phyloP scores from a whole-genome alignment of 345 rosid genomes.

The Euphorbia lathyris region DNA sequence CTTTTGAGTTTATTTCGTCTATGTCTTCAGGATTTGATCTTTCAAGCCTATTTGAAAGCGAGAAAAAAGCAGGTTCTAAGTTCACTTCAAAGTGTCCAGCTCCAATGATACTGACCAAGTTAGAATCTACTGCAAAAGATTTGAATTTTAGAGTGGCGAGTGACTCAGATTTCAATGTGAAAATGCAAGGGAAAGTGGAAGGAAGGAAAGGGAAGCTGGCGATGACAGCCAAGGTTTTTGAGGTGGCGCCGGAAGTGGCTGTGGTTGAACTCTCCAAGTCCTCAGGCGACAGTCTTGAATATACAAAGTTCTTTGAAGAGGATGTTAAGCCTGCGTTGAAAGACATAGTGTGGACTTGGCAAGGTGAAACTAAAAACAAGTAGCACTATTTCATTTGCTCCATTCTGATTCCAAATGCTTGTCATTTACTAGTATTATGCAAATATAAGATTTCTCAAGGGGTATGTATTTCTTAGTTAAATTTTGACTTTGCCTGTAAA shows the following conservation, averaged over 20 bases:
- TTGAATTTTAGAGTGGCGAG: slow-evolving; percentile 14
- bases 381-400: too few species aligned
- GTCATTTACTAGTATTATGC: too few species aligned
- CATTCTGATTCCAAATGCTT: too few species aligned
- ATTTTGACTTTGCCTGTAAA: too few species aligned
- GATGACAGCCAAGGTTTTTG: slow-evolving; percentile 24
- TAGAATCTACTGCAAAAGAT: slow-evolving; percentile 18
- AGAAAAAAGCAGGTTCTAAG: slow-evolving; percentile 24
- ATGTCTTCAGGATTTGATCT: slow-evolving; percentile 27
- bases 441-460: too few species aligned
- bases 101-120: slow-evolving; percentile 10
- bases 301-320: slow-evolving; percentile 38
- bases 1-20: slow-evolving; percentile 21
- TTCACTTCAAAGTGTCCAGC: slow-evolving; percentile 25
- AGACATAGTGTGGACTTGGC: slow-evolving; percentile 54
- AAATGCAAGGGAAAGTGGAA: slow-evolving; percentile 19
- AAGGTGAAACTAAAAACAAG: slow-evolving; percentile 27
- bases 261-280: slow-evolving; percentile 34
- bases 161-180: slow-evolving; percentile 16
- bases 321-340: slow-evolving; percentile 45
- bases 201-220: slow-evolving; percentile 42
- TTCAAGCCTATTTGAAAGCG: slow-evolving; percentile 20
- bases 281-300: slow-evolving; percentile 46
- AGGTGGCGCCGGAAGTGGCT: slow-evolving; percentile 26
- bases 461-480: too few species aligned